Conservation (phyloP, 768 basidiomycete species). For the Lactarius vividus region DNA sequence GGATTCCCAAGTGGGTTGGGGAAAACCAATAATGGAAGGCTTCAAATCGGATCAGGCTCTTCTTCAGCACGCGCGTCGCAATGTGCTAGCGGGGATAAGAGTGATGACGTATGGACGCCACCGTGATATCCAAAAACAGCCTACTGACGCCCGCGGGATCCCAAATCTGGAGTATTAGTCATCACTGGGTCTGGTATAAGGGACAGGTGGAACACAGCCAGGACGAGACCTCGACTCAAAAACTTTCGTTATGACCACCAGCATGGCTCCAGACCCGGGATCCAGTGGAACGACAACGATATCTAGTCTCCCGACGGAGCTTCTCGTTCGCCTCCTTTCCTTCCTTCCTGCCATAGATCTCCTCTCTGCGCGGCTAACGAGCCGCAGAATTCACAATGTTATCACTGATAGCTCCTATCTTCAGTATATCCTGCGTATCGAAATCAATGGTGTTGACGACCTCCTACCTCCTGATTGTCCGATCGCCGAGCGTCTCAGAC, state of each 20-base stretch:
- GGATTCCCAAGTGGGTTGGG: too few relatives aligned
- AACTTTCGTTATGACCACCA: neutral
- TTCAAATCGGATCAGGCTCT: too few relatives aligned
- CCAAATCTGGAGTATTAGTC: neutral
- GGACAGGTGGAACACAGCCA: neutral
- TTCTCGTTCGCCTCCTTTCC: slow-evolving; percentile 1
- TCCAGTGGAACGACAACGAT: neutral
- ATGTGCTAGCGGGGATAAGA: too few relatives aligned
- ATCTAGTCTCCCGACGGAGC: slow-evolving; percentile 3
- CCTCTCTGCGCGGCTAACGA: neutral
- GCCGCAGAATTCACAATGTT: neutral
- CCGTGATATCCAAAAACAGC: too few relatives aligned
- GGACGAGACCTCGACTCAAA: neutral
- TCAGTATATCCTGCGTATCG: slow-evolving; percentile 7
- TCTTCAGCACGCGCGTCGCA: too few relatives aligned
- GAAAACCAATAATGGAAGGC: too few relatives aligned
- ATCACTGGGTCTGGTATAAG: neutral
- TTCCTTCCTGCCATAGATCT: slow-evolving; percentile 1
- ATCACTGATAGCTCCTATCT: neutral
- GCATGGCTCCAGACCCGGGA: neutral
- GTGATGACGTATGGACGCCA: too few relatives aligned
- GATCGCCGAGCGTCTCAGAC: slow-evolving; percentile 3
- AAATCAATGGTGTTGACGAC: slow-evolving; percentile 4
- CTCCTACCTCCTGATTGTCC: slow-evolving; percentile 3
- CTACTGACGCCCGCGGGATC: neutral